Conservation (phyloP, 2,329 filamentous ascomycete genomes). For the Penicillium sp. region DNA sequence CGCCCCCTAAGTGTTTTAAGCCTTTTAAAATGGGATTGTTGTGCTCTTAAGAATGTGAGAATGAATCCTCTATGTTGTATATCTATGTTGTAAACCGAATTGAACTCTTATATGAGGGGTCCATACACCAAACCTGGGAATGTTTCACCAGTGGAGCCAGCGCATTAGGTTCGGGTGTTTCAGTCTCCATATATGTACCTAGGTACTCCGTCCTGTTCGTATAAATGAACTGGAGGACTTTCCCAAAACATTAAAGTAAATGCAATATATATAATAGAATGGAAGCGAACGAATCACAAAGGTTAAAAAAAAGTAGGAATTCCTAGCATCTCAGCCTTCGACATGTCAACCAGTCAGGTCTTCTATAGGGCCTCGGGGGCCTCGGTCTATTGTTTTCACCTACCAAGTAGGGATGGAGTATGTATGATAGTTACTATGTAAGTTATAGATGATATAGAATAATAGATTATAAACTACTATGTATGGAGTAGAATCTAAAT, state of each 20-base stretch:
- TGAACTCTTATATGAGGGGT: not conserved
- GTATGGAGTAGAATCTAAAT: not conserved
- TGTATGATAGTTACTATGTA: not conserved
- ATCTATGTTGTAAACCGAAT: not conserved
- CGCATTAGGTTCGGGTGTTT: constrained; percentile 21
- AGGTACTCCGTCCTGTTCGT: too few relatives aligned
- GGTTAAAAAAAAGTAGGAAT: not conserved
- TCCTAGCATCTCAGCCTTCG: not conserved
- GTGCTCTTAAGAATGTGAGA: constrained; percentile 18
- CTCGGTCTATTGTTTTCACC: not conserved
- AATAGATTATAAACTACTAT: too few relatives aligned
- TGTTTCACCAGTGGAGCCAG: constrained; percentile 20
- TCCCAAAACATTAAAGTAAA: constrained; percentile 6
- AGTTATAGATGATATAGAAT: too few relatives aligned
- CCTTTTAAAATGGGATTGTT: constrained; percentile 1
- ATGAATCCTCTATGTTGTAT: constrained; percentile 1
- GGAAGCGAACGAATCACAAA: not conserved
- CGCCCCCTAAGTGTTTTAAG: not conserved
- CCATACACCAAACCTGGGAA: constrained; percentile 16
- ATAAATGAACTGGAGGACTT: not conserved
- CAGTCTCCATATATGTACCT: not conserved
- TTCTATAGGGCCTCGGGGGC: not conserved
- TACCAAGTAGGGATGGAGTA: not conserved
- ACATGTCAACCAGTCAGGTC: not conserved
- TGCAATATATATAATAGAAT: not conserved